A percentile compares a stretch with the other conserved stretches of the same genome.
Conservation (phyloP, 2,329 filamentous ascomycete species). For the Fusarium poae region DNA sequence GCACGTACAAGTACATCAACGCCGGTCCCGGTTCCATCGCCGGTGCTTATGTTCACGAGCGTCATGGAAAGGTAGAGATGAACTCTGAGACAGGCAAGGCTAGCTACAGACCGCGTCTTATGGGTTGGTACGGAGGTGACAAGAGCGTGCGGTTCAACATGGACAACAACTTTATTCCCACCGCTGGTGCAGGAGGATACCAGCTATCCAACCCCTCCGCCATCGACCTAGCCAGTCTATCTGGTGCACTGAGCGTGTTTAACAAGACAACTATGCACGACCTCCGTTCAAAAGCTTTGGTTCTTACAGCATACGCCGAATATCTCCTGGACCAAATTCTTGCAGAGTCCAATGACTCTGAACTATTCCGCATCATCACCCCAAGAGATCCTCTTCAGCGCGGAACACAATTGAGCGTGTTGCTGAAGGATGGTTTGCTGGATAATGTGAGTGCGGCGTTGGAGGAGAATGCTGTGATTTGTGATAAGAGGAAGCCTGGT, state of each 20-base stretch:
- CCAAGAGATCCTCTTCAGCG: conserved; percentile 75
- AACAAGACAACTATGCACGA: conserved; percentile 76
- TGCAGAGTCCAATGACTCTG: conserved; percentile 47
- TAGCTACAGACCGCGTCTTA: conserved; percentile 73
- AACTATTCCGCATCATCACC: conserved; percentile 74
- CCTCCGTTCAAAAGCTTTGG: conserved; percentile 77
- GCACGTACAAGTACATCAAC: conserved; percentile 95
- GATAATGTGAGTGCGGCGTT: conserved; percentile 75
- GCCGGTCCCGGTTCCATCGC: conserved; percentile 85
- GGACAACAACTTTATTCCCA: conserved; percentile 83
- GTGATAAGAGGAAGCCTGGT: conserved; percentile 87
- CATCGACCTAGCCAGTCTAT: conserved; percentile 80
- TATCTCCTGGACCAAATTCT: conserved; percentile 67
- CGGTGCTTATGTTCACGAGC: conserved; percentile 83
- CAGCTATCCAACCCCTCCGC: conserved; percentile 87
- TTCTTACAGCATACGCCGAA: conserved; percentile 83
- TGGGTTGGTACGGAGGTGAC: conserved; percentile 90
- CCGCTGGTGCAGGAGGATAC: conserved; percentile 82
- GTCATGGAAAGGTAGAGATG: conserved; percentile 70
- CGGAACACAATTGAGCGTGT: conserved; percentile 83
- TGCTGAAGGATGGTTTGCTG: conserved; percentile 75
- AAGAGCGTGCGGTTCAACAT: conserved; percentile 83
- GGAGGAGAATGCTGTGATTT: conserved; percentile 77
- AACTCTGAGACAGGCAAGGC: conserved; percentile 54
- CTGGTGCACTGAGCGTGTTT: conserved; percentile 80